phyloP scores from a whole-genome alignment of 2,329 filamentous ascomycete species.

The Penicillium sp. region DNA sequence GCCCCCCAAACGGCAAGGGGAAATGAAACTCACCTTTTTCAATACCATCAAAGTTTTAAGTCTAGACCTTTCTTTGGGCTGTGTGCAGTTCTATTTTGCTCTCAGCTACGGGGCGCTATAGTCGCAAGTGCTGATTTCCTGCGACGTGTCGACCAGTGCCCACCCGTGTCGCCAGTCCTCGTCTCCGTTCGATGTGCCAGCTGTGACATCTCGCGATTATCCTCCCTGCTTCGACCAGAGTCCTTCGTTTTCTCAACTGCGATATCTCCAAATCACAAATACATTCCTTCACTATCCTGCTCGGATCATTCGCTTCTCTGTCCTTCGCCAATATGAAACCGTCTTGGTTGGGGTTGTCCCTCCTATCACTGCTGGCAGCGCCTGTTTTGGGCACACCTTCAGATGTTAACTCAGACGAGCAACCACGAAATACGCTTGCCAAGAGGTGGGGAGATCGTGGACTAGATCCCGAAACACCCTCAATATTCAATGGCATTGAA shows the following conservation, averaged over 20 bases:
- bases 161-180: constrained; percentile 13
- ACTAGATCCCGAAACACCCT: constrained; percentile 19
- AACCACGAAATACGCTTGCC: constrained; percentile 23
- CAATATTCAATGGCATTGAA: constrained; percentile 51
- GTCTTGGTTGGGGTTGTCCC: constrained; percentile 39
- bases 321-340: constrained; percentile 35
- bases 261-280: constrained; percentile 5
- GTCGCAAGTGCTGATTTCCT: constrained; percentile 18
- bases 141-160: constrained; percentile 15
- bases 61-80: constrained; percentile 12
- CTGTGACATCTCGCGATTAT: constrained; percentile 27
- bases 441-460: constrained; percentile 28
- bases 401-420: constrained; percentile 17
- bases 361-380: constrained; percentile 38
- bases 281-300: constrained; percentile 6
- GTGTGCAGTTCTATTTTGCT: constrained; percentile 20
- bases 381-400: constrained; percentile 34
- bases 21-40: constrained; percentile 24
- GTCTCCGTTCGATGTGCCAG: constrained; percentile 32
- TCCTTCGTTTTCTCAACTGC: constrained; percentile 22
- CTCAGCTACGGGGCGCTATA: constrained; percentile 22
- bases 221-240: constrained; percentile 18
- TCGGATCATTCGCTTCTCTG: constrained; percentile 20
- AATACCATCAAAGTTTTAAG: constrained; percentile 16
- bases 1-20: constrained; percentile 11